These are phyloP conservation scores for Colletotrichum trifolii DNA, from an alignment of 2,329 filamentous ascomycete species.

Conservation along the genomic window DNA sequence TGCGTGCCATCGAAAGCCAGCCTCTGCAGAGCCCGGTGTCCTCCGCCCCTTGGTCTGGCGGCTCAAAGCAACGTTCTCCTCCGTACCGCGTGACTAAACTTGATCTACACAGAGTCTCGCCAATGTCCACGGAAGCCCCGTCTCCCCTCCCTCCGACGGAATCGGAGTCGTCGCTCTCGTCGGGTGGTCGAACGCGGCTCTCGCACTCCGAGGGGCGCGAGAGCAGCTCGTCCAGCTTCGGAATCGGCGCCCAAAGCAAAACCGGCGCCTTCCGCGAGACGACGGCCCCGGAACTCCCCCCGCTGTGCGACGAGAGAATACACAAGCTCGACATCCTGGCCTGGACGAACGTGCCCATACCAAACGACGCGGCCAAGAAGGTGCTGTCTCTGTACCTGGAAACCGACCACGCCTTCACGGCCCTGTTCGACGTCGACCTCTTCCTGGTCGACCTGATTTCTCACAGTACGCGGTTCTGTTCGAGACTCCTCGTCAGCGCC, in stretches of 20 bases:
- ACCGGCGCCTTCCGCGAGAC: not conserved
- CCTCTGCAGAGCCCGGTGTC: too few relatives aligned
- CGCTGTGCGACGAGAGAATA: conserved; percentile 23
- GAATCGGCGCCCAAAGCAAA: not conserved
- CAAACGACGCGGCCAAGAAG: not conserved
- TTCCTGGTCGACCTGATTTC: conserved; percentile 43
- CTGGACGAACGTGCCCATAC: conserved; percentile 8
- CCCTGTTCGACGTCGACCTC: conserved; percentile 43
- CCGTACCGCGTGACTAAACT: not conserved
- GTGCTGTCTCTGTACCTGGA: conserved; percentile 42
- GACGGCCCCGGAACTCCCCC: not conserved
- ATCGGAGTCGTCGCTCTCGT: not conserved
- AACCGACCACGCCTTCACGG: conserved; percentile 46
- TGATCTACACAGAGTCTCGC: conserved; percentile 3
- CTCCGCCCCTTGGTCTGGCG: not conserved
- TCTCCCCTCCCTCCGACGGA: conserved; percentile 6
- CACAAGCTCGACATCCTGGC: conserved; percentile 4
- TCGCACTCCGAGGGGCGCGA: not conserved
- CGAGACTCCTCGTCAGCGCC: conserved; percentile 42
- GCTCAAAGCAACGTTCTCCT: too few relatives aligned
- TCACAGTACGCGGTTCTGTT: conserved; percentile 41
- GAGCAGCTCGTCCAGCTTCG: conserved; percentile 1
- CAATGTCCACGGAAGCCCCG: conserved; percentile 5
- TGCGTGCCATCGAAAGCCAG: too few relatives aligned
- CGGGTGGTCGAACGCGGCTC: not conserved